These are phyloP conservation scores for Wickerhamiella parazyma DNA, from an alignment of 805 yeast genomes.

Conservation along the genomic window DNA sequence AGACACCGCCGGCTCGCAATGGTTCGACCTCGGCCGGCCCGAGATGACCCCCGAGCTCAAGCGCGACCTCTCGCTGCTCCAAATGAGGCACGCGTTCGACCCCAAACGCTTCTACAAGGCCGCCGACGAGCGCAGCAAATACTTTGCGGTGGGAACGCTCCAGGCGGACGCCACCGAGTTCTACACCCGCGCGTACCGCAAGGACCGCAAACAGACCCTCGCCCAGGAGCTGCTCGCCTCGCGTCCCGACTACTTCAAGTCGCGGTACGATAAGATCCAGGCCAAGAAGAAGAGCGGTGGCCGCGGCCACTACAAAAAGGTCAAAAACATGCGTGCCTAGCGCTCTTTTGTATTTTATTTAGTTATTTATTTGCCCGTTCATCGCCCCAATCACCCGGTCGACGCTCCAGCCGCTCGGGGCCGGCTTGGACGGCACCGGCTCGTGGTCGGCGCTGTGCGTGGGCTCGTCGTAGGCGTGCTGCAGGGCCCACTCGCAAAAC, in stretches of 20 bases:
- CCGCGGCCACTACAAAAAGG: constrained; percentile 49
- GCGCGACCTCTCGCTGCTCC: constrained; percentile 63
- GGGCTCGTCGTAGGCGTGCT: constrained; percentile 38
- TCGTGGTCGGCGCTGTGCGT: constrained; percentile 22
- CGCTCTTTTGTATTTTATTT: not conserved
- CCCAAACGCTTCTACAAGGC: constrained; percentile 92
- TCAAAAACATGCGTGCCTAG: constrained; percentile 39
- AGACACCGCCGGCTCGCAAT: constrained; percentile 40
- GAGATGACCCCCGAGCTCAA: constrained; percentile 59
- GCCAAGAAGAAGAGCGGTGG: constrained; percentile 48
- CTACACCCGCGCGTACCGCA: constrained; percentile 51
- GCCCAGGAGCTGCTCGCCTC: constrained; percentile 64
- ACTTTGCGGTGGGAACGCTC: constrained; percentile 80
- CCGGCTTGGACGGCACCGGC: constrained; percentile 13
- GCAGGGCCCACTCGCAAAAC: constrained; percentile 55
- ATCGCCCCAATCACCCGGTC: constrained; percentile 15
- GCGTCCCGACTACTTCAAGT: constrained; percentile 60
- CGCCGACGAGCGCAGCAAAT: constrained; percentile 62
- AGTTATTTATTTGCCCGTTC: constrained; percentile 13
- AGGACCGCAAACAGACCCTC: constrained; percentile 62
- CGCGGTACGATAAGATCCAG: constrained; percentile 73
- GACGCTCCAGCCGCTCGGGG: constrained; percentile 11
- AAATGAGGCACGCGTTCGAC: constrained; percentile 82
- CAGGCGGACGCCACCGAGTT: constrained; percentile 72
- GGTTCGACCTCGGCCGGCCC: constrained; percentile 72